These are phyloP conservation scores for Neofusicoccum sp. DNA, from an alignment of 2,329 filamentous ascomycete species.

Conservation along the genomic window DNA sequence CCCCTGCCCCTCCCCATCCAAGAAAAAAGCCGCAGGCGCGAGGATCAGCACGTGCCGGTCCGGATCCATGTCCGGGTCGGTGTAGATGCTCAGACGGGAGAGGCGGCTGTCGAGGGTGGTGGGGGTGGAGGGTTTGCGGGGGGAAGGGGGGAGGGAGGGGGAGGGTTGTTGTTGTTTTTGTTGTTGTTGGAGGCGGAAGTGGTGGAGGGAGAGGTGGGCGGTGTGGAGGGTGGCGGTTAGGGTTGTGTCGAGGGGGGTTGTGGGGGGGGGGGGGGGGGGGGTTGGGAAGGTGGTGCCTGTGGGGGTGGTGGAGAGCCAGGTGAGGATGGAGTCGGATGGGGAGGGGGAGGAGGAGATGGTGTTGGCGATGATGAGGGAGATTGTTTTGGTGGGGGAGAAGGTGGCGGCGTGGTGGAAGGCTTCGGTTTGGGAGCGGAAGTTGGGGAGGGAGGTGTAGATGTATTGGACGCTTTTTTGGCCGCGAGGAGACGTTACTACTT, in stretches of 20 bases:
- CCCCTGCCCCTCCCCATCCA: not conserved
- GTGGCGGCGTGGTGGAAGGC: conserved; percentile 35
- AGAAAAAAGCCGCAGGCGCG: conserved; percentile 21
- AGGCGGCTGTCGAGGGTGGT: not conserved
- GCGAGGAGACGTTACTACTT: not conserved
- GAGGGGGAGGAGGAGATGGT: conserved; percentile 33
- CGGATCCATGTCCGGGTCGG: not conserved
- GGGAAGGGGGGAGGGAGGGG: conserved; percentile 27
- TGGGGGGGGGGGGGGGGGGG: conserved; percentile 31
- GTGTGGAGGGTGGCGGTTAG: conserved; percentile 32
- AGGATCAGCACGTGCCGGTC: conserved; percentile 24
- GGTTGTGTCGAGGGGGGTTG: conserved; percentile 30
- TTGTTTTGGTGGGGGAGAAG: conserved; percentile 25
- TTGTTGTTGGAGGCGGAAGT: conserved; percentile 24
- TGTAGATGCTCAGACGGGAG: conserved; percentile 19
- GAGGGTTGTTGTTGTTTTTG: no score
- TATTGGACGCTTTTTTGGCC: conserved; percentile 30
- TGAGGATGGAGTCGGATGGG: conserved; percentile 10
- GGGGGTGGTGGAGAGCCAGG: conserved; percentile 21
- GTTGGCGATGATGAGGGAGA: conserved; percentile 35
- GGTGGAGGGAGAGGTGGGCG: conserved; percentile 36
- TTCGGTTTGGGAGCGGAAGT: conserved; percentile 31
- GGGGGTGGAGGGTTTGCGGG: not conserved
- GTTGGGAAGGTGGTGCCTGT: conserved; percentile 1
- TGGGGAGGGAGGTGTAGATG: conserved; percentile 31